Evolutionary conservation across 1,284 basidiomycete species (phyloP).

Genomic region (Prillingera fragicola): DNA sequence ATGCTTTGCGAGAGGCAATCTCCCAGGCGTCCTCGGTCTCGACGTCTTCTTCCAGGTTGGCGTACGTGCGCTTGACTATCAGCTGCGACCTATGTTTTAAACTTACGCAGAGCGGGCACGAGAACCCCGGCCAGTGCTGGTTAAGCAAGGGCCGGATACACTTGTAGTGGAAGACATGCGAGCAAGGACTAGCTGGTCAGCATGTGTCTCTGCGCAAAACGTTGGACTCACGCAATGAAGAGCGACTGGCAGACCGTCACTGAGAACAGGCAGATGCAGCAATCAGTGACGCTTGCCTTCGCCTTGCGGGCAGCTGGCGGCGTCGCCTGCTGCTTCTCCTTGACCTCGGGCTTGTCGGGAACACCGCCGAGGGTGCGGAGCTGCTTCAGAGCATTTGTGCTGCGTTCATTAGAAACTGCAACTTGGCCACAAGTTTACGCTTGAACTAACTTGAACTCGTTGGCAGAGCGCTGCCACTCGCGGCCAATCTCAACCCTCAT

Average conservation of each 20-base stretch:
- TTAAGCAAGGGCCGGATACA: conserved; percentile 89
- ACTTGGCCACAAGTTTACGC: too few species aligned
- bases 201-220: not conserved
- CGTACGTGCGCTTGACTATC: conserved; percentile 61
- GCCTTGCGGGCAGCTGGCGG: conserved; percentile 18
- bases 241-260: conserved; percentile 93
- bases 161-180: conserved; percentile 97
- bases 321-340: conserved; percentile 14
- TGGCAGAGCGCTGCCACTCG: conserved; percentile 82
- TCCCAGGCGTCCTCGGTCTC: conserved; percentile 60
- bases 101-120: conserved; percentile 77
- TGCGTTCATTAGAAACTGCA: conserved; percentile 6
- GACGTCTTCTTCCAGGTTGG: conserved; percentile 92
- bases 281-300: conserved; percentile 63
- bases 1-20: conserved; percentile 42
- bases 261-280: conserved; percentile 92
- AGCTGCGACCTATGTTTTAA: not conserved
- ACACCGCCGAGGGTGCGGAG: conserved; percentile 39
- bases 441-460: conserved; percentile 84
- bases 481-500: conserved; percentile 81
- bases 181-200: conserved; percentile 61
- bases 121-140: conserved; percentile 85
- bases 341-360: conserved; percentile 10
- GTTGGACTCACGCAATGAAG: conserved; percentile 68
- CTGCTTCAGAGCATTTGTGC: conserved; percentile 44